Conservation (phyloP, 2,329 filamentous ascomycete genomes). For the Xylaria digitata region DNA sequence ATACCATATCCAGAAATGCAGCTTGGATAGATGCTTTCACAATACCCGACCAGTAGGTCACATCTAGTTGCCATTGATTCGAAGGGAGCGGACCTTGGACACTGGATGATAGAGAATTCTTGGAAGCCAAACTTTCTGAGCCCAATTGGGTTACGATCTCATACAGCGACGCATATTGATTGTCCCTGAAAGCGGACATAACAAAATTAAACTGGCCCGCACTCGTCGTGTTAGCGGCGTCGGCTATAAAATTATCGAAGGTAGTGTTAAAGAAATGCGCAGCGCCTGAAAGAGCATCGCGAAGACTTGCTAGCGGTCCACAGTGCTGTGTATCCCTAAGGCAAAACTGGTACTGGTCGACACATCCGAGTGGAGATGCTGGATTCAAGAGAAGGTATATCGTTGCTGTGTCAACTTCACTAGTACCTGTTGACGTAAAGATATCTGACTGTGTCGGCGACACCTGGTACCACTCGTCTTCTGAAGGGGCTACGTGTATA, state of each 20-base stretch:
- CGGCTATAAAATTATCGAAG: not conserved
- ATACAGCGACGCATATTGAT: not conserved
- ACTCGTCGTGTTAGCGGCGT: not conserved
- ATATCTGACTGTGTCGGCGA: not conserved
- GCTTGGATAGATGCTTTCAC: no score
- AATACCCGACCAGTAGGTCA: no score
- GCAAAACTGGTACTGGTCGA: slow-evolving; percentile 35
- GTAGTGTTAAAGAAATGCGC: slow-evolving; percentile 17
- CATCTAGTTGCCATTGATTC: no score
- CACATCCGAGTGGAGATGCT: slow-evolving; percentile 33
- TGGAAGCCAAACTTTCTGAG: no score
- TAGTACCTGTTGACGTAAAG: not conserved
- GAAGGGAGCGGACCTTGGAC: no score
- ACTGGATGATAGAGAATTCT: no score
- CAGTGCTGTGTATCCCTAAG: slow-evolving; percentile 5
- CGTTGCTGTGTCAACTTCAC: not conserved
- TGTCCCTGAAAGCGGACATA: not conserved
- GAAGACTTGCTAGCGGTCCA: slow-evolving; percentile 10
- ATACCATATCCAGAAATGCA: no score
- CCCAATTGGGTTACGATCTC: not conserved
- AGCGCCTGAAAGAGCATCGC: slow-evolving; percentile 2
- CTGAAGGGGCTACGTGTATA: slow-evolving; percentile 5
- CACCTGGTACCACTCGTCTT: slow-evolving; percentile 27
- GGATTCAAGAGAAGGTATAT: slow-evolving; percentile 21
- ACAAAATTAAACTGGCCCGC: slow-evolving; percentile 7